phyloP scores from a whole-genome alignment of 371 early-diverging fungal species.

The Mortierella sp. region DNA sequence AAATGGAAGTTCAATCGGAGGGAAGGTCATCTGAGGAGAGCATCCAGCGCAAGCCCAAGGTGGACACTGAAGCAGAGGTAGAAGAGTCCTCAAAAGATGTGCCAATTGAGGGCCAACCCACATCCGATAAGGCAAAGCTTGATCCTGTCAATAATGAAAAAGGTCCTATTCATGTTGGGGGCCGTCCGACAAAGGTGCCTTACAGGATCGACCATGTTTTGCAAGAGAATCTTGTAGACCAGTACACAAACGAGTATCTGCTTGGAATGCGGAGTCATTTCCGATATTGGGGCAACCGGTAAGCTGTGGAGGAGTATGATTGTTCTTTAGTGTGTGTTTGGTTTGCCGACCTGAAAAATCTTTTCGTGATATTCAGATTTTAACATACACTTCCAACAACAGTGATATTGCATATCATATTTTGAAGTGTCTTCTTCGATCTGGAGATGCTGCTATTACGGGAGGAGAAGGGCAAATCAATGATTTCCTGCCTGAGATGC shows the following conservation, averaged over 20 bases:
- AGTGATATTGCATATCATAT: slow-evolving; percentile 51
- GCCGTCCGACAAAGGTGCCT: slow-evolving; percentile 35
- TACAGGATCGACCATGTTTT: slow-evolving; percentile 59
- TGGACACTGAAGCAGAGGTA: too few species aligned
- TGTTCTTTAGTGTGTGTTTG: too few species aligned
- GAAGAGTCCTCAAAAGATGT: too few species aligned
- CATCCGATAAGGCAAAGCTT: too few species aligned
- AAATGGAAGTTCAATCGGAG: too few species aligned
- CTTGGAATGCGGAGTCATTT: slow-evolving; percentile 62
- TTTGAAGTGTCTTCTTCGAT: slow-evolving; percentile 24
- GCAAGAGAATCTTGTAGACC: slow-evolving; percentile 57
- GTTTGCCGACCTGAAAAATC: too few species aligned
- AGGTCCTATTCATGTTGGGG: slow-evolving; percentile 26
- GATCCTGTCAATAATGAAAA: too few species aligned
- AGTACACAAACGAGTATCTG: slow-evolving; percentile 62
- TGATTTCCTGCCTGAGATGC: slow-evolving; percentile 24
- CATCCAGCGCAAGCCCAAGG: too few species aligned
- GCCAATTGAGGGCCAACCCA: too few species aligned
- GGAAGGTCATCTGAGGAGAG: too few species aligned
- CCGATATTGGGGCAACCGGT: slow-evolving; percentile 64
- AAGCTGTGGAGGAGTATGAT: slow-evolving; percentile 7
- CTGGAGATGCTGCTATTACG: background rate
- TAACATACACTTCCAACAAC: too few species aligned
- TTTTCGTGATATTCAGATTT: too few species aligned
- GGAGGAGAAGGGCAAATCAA: slow-evolving; percentile 8